Evolutionary conservation across 179 eudicot genomes (phyloP).

Genomic region (Camellia oleifera): DNA sequence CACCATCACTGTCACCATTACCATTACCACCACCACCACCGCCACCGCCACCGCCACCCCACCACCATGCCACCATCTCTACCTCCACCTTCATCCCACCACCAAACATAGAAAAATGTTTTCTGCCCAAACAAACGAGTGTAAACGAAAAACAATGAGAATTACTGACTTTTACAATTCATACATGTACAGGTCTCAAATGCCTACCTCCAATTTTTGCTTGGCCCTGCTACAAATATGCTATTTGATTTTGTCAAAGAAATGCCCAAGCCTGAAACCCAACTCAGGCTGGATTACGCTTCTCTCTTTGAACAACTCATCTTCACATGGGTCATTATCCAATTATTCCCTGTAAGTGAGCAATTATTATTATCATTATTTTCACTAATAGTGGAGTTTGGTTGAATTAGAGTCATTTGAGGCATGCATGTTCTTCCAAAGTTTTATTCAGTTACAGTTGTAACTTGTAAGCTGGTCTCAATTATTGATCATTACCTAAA

Average conservation of each 20-base stretch:
- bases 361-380: no score
- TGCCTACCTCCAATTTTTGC: slow-evolving; percentile 64
- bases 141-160: background rate
- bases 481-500: background rate
- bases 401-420: background rate
- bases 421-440: background rate
- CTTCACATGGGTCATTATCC: slow-evolving; percentile 74
- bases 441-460: background rate
- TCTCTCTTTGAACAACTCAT: slow-evolving; percentile 72
- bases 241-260: slow-evolving; percentile 77
- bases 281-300: slow-evolving; percentile 56
- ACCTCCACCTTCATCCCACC: no score
- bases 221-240: slow-evolving; percentile 57
- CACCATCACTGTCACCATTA: no score
- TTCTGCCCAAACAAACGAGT: no score
- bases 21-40: no score
- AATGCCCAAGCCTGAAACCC: slow-evolving; percentile 78
- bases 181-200: slow-evolving; percentile 62
- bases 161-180: slow-evolving; percentile 4
- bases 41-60: no score
- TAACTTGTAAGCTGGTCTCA: background rate
- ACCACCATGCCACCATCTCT: no score
- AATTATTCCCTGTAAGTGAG: slow-evolving; percentile 78
- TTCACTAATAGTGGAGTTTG: background rate
- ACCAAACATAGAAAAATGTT: no score